These are phyloP conservation scores for Lasiodiplodia hormozganensis DNA, from an alignment of 2,329 filamentous ascomycete species.

Conservation along the genomic window DNA sequence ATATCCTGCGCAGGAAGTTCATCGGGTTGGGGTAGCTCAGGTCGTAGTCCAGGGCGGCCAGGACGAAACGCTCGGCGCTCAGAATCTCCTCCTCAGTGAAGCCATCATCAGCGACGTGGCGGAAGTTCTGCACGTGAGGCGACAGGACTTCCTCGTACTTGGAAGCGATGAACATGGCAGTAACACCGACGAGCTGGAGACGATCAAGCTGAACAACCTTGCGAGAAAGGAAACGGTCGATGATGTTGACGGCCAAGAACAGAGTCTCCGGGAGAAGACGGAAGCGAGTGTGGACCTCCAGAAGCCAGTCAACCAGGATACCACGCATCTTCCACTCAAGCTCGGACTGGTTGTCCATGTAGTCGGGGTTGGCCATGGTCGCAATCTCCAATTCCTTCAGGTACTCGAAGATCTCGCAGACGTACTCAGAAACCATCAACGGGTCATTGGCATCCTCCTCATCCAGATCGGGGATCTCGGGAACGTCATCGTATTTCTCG, in stretches of 20 bases:
- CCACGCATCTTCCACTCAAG: slow-evolving; percentile 99
- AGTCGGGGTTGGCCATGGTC: slow-evolving; percentile 86
- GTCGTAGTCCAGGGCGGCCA: slow-evolving; percentile 91
- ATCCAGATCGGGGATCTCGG: slow-evolving; percentile 68
- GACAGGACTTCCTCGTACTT: slow-evolving; percentile 99
- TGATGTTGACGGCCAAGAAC: slow-evolving; percentile 97
- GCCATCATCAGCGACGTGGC: slow-evolving; percentile 94
- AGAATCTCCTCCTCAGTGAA: slow-evolving; percentile 96
- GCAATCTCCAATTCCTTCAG: slow-evolving; percentile 82
- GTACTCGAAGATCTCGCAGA: slow-evolving; percentile 97
- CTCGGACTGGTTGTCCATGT: slow-evolving; percentile 94
- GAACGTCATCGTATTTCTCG: slow-evolving; percentile 27
- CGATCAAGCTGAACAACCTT: slow-evolving; percentile 97
- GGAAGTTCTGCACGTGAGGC: slow-evolving; percentile 96
- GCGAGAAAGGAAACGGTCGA: slow-evolving; percentile 93
- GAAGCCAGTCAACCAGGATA: slow-evolving; percentile 96
- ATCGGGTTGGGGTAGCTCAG: slow-evolving; percentile 99
- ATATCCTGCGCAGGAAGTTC: slow-evolving; percentile 99
- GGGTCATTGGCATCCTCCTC: slow-evolving; percentile 90
- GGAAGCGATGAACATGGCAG: slow-evolving; percentile 98
- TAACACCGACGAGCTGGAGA: slow-evolving; percentile 94
- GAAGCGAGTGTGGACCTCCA: slow-evolving; percentile 97
- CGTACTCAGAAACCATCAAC: slow-evolving; percentile 97
- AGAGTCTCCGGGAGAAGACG: slow-evolving; percentile 94
- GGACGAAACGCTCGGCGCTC: slow-evolving; percentile 93